phyloP scores from a whole-genome alignment of 2,329 filamentous ascomycete species.

The Magnaporthiopsis poae region DNA sequence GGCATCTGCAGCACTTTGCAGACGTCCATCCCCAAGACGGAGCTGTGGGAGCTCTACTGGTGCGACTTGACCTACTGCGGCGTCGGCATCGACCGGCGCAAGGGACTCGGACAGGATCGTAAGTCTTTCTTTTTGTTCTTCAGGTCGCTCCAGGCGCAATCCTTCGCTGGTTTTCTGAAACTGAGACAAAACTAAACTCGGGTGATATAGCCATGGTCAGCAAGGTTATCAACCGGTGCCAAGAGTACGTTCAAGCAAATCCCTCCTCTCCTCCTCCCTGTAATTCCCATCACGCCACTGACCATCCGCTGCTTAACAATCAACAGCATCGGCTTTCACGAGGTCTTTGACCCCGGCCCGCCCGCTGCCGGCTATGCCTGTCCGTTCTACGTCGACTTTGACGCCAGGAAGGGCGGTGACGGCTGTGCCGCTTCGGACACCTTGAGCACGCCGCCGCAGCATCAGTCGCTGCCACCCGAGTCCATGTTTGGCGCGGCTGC shows the following conservation, averaged over 20 bases:
- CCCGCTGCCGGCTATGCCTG: constrained; percentile 23
- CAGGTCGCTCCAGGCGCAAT: background rate
- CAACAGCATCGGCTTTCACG: constrained; percentile 19
- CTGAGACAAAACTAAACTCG: background rate
- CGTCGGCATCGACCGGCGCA: constrained; percentile 26
- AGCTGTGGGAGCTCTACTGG: constrained; percentile 39
- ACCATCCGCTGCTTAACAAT: background rate
- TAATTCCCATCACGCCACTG: background rate
- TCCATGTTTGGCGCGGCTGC: constrained; percentile 1
- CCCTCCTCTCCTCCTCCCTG: background rate
- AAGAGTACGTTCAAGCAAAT: constrained; percentile 32
- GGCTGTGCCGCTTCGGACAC: background rate
- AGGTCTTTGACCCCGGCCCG: constrained; percentile 26
- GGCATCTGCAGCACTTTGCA: constrained; percentile 10
- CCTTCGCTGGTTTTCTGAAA: no score
- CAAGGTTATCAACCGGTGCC: constrained; percentile 39
- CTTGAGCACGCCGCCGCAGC: background rate
- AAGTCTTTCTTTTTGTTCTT: constrained; percentile 19
- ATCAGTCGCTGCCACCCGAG: background rate
- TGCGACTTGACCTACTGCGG: constrained; percentile 43
- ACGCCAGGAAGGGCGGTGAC: background rate
- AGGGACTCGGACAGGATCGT: constrained; percentile 33
- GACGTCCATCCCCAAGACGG: constrained; percentile 13
- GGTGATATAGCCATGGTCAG: constrained; percentile 37
- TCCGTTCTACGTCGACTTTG: constrained; percentile 11